Base-by-base conservation (phyloP, 768 basidiomycete species). In the Suillus luteus region DNA sequence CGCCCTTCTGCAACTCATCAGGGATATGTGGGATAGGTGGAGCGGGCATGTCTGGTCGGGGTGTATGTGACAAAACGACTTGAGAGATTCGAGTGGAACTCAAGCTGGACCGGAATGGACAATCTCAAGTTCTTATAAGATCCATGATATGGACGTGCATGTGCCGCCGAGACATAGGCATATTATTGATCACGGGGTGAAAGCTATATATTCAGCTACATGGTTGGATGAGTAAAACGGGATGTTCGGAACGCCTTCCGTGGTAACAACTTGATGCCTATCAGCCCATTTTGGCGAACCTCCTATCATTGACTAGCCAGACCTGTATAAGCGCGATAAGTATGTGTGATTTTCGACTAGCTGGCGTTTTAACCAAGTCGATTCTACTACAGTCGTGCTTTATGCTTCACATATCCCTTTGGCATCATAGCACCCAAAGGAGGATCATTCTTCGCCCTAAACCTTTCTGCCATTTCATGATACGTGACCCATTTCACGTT, bases 401-500 rank as follows among this genome's bases (percentile, higher is more conserved):
- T 35, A 12, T 61, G 43, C 46, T 66, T 67, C 49, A 65, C 65
- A 46, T 65, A 77, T 52, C 83, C 85, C 24, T 73, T 71, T 22
- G 89, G 87, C 87, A 89, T 87, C 66, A 73, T 75, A 1, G 86
- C 87, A 11, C 81, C 83, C 17, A 76, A 62, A 0, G 78, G 75
- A 0, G 86, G 82, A 35, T 80, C 71, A 55, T 79, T 81, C 67
- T 83, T 84, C 24, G 75, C 76, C 64, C 87, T 82, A 70, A 89
- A 89, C 40, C 87, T 86, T 54, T 80, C 75, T 17, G 84, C 83
- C 83, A 91, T 88, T 63, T 89, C 85, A 66, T 83, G 81, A 84
- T 90, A 84, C 12, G 86, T 84, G 33, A 86, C 87, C 86, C 87
- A 91, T 62, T 90, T 80, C 3, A 91, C 83, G 55, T 85, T 82